These are phyloP conservation scores for Diplodia intermedia DNA, from an alignment of 2,329 filamentous ascomycete genomes.

Conservation along the genomic window DNA sequence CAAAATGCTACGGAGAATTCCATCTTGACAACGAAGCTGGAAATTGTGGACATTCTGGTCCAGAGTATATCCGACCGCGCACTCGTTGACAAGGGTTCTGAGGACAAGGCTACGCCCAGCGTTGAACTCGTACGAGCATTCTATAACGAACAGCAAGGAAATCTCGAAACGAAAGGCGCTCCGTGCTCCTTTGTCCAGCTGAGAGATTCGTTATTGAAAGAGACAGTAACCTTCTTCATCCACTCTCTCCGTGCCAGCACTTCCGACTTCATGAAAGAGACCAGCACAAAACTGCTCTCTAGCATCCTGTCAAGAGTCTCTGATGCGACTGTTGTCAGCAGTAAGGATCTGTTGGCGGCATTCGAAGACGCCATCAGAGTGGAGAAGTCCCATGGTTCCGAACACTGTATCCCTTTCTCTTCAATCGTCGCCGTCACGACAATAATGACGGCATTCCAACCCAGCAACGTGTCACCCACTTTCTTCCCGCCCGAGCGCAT, in stretches of 20 bases:
- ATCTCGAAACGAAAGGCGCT: conserved; percentile 42
- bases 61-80: conserved; percentile 48
- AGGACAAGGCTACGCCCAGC: conserved; percentile 6
- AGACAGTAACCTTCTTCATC: conserved; percentile 42
- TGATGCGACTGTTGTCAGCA: conserved; percentile 39
- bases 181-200: conserved; percentile 41
- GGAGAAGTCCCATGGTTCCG: conserved; percentile 1
- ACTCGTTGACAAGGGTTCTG: conserved; percentile 34
- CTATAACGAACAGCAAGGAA: conserved; percentile 48
- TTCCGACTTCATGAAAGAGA: conserved; percentile 38
- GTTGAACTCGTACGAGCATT: conserved; percentile 41
- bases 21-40: conserved; percentile 38
- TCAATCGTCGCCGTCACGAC: conserved; percentile 44
- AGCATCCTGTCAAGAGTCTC: conserved; percentile 44
- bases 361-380: conserved; percentile 35
- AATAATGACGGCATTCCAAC: conserved; percentile 45
- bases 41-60: conserved; percentile 48
- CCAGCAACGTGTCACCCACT: conserved; percentile 37
- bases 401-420: conserved; percentile 38
- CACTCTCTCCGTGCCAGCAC: conserved; percentile 36
- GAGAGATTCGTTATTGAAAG: conserved; percentile 42
- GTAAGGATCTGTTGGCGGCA: conserved; percentile 39
- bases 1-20: conserved; percentile 23
- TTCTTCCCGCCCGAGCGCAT: conserved; percentile 54
- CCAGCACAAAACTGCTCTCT: conserved; percentile 44